phyloP scores from a whole-genome alignment of 306 rosid genomes.

The Urtica urens region DNA sequence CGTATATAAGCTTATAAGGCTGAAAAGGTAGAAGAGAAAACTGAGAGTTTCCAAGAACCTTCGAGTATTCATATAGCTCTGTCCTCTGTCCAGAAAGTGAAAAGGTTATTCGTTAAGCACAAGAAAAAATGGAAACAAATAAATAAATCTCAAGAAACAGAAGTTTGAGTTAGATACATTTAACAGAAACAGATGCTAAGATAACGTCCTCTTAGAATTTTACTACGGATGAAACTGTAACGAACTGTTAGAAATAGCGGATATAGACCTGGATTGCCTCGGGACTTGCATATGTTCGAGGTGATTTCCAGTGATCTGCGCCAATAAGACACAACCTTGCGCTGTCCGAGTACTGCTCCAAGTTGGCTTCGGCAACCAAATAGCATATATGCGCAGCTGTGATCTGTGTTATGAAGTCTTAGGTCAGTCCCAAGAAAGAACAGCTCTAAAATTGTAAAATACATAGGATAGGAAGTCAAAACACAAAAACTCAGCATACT shows the following conservation, averaged over 20 bases:
- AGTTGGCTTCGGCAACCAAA: conserved; percentile 86
- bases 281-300: conserved; percentile 86
- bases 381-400: conserved; percentile 95
- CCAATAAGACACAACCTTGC: conserved; percentile 89
- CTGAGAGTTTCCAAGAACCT: conserved; percentile 92
- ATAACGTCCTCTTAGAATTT: neutral
- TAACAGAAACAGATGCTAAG: neutral
- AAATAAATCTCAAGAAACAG: neutral
- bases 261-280: conserved; percentile 92
- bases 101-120: conserved; percentile 5
- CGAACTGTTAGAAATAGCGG: no score
- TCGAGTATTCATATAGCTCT: conserved; percentile 80
- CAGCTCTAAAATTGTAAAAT: neutral
- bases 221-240: no score
- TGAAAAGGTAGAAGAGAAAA: conserved; percentile 71
- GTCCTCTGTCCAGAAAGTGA: conserved; percentile 62
- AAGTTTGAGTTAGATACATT: neutral
- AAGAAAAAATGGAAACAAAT: neutral
- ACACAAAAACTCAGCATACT: conserved; percentile 31
- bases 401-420: conserved; percentile 32
- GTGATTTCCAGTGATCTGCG: conserved; percentile 88
- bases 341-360: conserved; percentile 67
- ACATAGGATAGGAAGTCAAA: neutral
- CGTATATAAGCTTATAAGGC: conserved; percentile 88
- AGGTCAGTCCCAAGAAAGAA: conserved; percentile 18